phyloP scores from a whole-genome alignment of 2,329 filamentous ascomycete species.

The Cladosporium cucumerinum region DNA sequence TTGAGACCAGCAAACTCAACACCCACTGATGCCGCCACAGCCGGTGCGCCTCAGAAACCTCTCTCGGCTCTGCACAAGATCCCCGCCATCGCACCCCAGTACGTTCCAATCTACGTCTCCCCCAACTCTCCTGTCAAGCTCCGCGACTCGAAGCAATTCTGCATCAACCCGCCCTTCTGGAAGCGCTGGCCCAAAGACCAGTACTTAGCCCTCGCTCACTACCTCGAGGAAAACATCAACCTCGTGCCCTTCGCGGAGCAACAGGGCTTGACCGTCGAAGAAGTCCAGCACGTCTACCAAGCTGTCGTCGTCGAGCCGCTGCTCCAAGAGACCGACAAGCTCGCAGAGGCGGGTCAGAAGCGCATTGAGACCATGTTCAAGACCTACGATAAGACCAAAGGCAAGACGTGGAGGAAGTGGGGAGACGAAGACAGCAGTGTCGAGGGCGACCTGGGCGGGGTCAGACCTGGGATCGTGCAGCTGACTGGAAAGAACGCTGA shows the following conservation, averaged over 20 bases:
- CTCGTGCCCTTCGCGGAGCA: conserved; percentile 18
- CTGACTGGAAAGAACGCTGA: conserved; percentile 4
- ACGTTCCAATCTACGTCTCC: background rate
- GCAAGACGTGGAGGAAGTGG: conserved; percentile 11
- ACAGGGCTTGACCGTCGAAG: conserved; percentile 22
- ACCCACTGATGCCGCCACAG: background rate
- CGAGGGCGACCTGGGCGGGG: conserved; percentile 16
- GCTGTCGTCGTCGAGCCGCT: conserved; percentile 22
- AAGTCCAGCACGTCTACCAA: conserved; percentile 22
- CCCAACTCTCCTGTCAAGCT: background rate
- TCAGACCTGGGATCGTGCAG: conserved; percentile 16
- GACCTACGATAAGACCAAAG: background rate
- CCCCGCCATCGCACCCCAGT: background rate
- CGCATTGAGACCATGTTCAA: conserved; percentile 20
- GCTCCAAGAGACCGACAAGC: conserved; percentile 18
- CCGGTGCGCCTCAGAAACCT: background rate
- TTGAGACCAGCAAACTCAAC: background rate
- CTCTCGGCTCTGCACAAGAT: background rate
- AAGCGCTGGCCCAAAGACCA: conserved; percentile 19
- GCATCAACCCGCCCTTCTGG: conserved; percentile 25
- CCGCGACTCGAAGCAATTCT: conserved; percentile 21
- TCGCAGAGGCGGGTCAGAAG: conserved; percentile 18
- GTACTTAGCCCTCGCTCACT: conserved; percentile 20
- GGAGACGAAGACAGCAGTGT: background rate
- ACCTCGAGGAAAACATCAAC: conserved; percentile 21